phyloP scores from a whole-genome alignment of 2,329 filamentous ascomycete species.

The Exophiala sideris region DNA sequence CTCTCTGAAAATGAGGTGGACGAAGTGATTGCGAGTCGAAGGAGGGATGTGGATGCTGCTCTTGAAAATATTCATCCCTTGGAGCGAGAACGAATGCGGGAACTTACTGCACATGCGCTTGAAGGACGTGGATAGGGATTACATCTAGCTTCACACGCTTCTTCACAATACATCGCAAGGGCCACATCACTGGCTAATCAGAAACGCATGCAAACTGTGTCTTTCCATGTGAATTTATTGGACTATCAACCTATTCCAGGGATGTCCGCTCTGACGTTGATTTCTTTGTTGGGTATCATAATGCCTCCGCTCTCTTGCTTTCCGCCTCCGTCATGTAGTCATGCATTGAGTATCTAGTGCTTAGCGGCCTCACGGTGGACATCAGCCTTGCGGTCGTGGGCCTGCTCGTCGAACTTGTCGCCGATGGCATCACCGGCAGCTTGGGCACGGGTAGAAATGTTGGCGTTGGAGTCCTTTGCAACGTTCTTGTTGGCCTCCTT shows the following conservation, averaged over 20 bases:
- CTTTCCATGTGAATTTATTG: background rate
- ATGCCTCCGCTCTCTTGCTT: background rate
- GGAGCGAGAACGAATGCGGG: conserved; percentile 35
- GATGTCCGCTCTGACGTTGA: no score
- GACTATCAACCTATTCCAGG: background rate
- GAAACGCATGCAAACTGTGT: no score
- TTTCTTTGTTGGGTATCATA: background rate
- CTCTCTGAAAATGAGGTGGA: conserved; percentile 69
- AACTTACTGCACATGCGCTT: conserved; percentile 16
- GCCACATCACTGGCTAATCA: background rate
- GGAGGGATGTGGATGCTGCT: conserved; percentile 52
- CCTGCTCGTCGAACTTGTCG: conserved; percentile 54
- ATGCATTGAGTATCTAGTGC: conserved; percentile 20
- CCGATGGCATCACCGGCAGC: conserved; percentile 50
- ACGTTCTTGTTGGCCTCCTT: conserved; percentile 69
- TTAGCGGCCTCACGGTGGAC: conserved; percentile 29
- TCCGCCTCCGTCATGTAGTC: background rate
- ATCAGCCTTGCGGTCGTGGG: conserved; percentile 28
- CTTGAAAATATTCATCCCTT: conserved; percentile 50
- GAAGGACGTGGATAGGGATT: conserved; percentile 8
- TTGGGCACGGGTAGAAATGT: conserved; percentile 51
- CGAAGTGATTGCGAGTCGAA: conserved; percentile 67
- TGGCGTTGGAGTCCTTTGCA: conserved; percentile 58
- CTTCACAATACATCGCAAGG: no score
- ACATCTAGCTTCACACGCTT: no score